phyloP scores from a whole-genome alignment of 2,329 filamentous ascomycete species.

The Fusarium napiforme region DNA sequence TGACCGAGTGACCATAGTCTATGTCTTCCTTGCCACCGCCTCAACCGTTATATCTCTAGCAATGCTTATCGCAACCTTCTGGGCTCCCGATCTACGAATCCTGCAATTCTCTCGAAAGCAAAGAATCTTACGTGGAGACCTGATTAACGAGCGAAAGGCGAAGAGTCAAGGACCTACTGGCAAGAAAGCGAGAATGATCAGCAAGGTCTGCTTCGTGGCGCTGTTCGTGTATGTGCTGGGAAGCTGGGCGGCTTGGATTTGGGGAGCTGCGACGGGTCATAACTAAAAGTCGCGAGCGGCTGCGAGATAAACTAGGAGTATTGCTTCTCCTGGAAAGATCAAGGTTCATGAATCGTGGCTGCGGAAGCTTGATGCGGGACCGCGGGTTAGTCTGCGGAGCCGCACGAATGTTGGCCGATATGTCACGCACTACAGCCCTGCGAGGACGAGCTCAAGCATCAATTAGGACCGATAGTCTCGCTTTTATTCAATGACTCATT shows the following conservation, averaged over 20 bases:
- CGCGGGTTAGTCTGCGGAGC: not conserved
- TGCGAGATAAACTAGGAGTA: fast-evolving
- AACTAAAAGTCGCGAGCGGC: not conserved
- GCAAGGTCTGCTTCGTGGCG: not conserved
- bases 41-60: not conserved
- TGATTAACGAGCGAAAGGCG: not conserved
- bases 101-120: not conserved
- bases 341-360: not conserved
- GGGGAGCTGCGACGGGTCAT: not conserved
- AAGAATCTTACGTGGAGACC: not conserved
- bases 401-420: not conserved
- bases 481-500: not conserved
- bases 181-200: not conserved
- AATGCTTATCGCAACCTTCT: not conserved
- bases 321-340: fast-evolving
- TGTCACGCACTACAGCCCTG: not conserved
- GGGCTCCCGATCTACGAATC: not conserved
- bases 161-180: not conserved
- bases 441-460: not conserved
- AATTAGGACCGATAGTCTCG: not conserved
- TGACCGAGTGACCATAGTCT: not conserved
- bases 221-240: not conserved
- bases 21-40: not conserved
- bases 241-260: not conserved
- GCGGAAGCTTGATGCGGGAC: not conserved